phyloP scores from a whole-genome alignment of 2,329 filamentous ascomycete genomes.

The Neonectria hederae region DNA sequence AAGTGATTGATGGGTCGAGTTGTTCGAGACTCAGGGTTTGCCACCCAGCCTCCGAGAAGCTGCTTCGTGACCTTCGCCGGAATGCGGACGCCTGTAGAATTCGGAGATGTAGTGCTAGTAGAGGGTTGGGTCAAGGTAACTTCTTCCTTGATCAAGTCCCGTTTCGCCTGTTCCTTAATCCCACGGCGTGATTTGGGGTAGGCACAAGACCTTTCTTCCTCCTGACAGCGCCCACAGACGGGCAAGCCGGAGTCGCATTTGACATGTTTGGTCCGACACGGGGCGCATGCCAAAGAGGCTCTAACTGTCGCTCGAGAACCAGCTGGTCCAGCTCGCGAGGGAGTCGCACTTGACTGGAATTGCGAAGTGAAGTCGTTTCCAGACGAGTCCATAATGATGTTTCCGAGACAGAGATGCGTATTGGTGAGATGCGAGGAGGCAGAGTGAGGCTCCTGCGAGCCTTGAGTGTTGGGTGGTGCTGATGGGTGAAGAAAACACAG shows the following conservation, averaged over 20 bases:
- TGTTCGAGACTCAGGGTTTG: not conserved
- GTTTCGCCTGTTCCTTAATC: constrained; percentile 29
- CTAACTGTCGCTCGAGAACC: constrained; percentile 30
- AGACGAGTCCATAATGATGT: constrained; percentile 27
- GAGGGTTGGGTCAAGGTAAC: not conserved
- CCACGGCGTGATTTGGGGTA: constrained; percentile 37
- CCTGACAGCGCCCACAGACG: constrained; percentile 33
- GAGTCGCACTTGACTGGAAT: constrained; percentile 10
- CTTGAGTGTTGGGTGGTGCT: constrained; percentile 18
- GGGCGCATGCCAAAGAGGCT: constrained; percentile 34
- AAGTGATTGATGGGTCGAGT: constrained; percentile 6
- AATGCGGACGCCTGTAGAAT: constrained; percentile 5
- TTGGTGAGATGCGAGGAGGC: constrained; percentile 6
- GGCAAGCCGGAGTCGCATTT: constrained; percentile 34
- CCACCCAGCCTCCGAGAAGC: constrained; percentile 24
- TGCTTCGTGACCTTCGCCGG: constrained; percentile 2
- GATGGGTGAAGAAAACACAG: constrained; percentile 6
- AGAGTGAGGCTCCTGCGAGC: not conserved
- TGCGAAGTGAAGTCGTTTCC: constrained; percentile 9
- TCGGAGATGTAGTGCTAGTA: constrained; percentile 25
- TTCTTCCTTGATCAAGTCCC: constrained; percentile 21
- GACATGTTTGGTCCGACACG: constrained; percentile 36
- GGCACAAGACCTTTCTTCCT: constrained; percentile 26
- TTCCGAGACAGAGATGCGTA: constrained; percentile 5
- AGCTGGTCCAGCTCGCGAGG: constrained; percentile 21